Evolutionary conservation across 495 filamentous ascomycete species (phyloP), one percentile per base, ranked within the genome.

Genomic region (Penicillium waksmanii): DNA sequence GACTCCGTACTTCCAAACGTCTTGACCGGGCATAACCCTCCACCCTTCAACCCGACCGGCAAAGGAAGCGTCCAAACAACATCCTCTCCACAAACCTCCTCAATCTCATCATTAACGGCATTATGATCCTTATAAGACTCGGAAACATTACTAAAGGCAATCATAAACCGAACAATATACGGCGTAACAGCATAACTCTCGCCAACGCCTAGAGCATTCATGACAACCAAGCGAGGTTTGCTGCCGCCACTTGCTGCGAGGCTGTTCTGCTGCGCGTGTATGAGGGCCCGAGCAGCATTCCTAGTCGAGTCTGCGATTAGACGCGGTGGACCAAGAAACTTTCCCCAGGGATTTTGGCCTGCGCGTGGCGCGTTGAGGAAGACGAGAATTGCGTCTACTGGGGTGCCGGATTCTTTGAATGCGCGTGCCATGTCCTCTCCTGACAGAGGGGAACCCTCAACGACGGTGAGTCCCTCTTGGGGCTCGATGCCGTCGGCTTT

Each of bases 191-290:
- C 33, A 3, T 38, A 54, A 23, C 58, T 61, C 31, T 61, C 31
- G 2, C 58, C 53, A 31, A 27, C 27, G 9, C 58, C 58, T 13
- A 61, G 44, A 36, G 58, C 58, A 40, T 55, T 61, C 58, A 61
- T 61, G 15, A 50, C 52, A 25, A 61, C 33, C 23, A 61, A 35
- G 7, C 51, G 58, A 7, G 58, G 58, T 25, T 42, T 61, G n/a
- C 27, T 31, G 2, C 17, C 15, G n/a, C 42, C n/a, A 17, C 17
- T 44, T 44, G 36, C 36, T 40, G 27, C 6, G 27, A 8, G 27
- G 27, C 27, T 17, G 42, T n/a, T 3, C 1, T 44, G 5, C 9
- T 44, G 58, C n/a, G 36, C 34, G 19, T 25, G 51, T 12, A 6
- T 31, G 5, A 61, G 35, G 13, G 52, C 42, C n/a, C 27, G 51